phyloP scores from a whole-genome alignment of 2,329 filamentous ascomycete species.

The Penicillium sp. region DNA sequence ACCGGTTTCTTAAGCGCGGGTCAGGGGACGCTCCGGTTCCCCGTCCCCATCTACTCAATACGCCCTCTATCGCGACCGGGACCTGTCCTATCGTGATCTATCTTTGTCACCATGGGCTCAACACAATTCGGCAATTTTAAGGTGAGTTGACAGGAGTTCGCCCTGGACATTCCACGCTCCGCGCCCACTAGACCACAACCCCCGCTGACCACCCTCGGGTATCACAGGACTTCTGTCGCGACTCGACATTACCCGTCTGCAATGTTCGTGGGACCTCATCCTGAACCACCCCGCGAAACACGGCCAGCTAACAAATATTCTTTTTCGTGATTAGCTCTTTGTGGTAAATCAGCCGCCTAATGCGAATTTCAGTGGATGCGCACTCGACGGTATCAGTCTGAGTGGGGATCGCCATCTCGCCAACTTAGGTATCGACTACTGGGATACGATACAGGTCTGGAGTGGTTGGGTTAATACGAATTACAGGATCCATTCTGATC shows the following conservation, averaged over 20 bases:
- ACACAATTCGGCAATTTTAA: constrained; percentile 62
- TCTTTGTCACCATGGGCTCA: constrained; percentile 43
- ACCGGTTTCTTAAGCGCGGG: constrained; percentile 4
- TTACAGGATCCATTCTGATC: constrained; percentile 79
- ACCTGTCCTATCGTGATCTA: not conserved
- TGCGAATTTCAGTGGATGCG: constrained; percentile 64
- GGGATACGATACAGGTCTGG: not conserved
- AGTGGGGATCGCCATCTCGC: constrained; percentile 66
- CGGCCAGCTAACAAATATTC: constrained; percentile 16
- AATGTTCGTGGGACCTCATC: constrained; percentile 62
- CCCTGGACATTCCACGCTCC: constrained; percentile 7
- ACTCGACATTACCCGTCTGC: constrained; percentile 80
- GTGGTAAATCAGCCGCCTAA: constrained; percentile 55
- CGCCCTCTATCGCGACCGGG: constrained; percentile 2
- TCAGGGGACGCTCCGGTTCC: constrained; percentile 12
- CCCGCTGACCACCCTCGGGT: constrained; percentile 24
- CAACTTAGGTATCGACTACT: constrained; percentile 69
- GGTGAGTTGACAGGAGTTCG: constrained; percentile 41
- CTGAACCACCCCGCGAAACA: not conserved
- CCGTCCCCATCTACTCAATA: constrained; percentile 1
- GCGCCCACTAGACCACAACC: constrained; percentile 4
- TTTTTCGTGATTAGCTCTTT: constrained; percentile 59
- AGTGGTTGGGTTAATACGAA: not conserved
- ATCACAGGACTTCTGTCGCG: constrained; percentile 74
- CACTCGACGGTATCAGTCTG: constrained; percentile 73